Evolutionary conservation across 305 asterid species (phyloP), one percentile per base, ranked within the genome.

Genomic region (Euphrasia arctica): DNA sequence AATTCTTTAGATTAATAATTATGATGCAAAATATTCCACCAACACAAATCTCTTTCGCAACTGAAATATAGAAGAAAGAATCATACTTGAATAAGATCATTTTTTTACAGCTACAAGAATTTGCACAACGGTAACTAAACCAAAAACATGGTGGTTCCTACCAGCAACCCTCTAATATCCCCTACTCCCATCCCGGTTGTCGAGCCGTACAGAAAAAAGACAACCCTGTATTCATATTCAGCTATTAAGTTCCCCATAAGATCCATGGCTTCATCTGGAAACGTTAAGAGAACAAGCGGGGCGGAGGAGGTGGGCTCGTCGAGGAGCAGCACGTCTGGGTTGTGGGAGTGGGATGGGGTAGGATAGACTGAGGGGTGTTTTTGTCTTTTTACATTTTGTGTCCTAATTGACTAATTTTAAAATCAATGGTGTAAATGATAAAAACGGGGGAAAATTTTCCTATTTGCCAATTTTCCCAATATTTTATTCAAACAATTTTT

Each of bases 181-280:
- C 9, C 60, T 6, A 12, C 60, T 14, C 65, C 22, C 49, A 57
- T 14, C 58, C 73, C 67, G 34, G 9, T 58, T 58, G 45, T 52
- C 67, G 54, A 52, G 0, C 13, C 68, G 67, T 61, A 4, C 4
- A 22, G 64, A 45, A 52, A 32, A 55, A 73, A 29, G 9, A 50
- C 43, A 6, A 43, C 43, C 10, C 28, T 63, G 11, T 14, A 14
- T 13, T 28, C 68, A 10, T 43, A 3, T 43, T 64, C 79, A 9
- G 51, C 11, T 25, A 13, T 65, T 64, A 14, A 14, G 56, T 43
- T 56, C 41, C 62, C 71, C 22, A 12, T 58, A 49, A 78, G 25
- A 51, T 66, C 72, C 22, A 62, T 63, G 76, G 77, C 67, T n/a
- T 47, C 66, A 13, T 10, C 76, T 50, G 74, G 18, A 39, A 54